Evolutionary conservation across 2,329 filamentous ascomycete genomes (phyloP), one percentile per base, ranked within the genome.

Genomic region (Ascochyta koolunga): DNA sequence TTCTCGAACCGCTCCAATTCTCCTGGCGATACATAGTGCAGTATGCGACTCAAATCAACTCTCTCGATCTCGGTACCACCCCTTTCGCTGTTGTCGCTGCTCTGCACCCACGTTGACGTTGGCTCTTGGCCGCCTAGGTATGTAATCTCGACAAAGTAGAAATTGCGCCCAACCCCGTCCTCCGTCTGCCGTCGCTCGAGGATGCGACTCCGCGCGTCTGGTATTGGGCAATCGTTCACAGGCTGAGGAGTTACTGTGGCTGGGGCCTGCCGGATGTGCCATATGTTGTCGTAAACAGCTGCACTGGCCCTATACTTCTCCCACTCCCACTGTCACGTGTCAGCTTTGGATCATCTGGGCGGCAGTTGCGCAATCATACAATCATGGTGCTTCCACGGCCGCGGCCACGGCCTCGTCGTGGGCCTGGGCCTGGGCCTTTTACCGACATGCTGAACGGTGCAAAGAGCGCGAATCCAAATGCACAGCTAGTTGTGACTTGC

Each of bases 1-100:
- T 72, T 71, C 43, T 74, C 71, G 33, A 62, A 74, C 8, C 68
- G 58, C 35, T 73, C 69, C 6, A 73, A 56, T 56, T 74, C 70
- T 10, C 59, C 48, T 5, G 59, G 60, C 1, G 65, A 69, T 3
- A 73, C 69, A 38, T 66, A 72, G 6, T 66, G 46, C 31, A 72
- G 41, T 25, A 74, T 73, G 18, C 63, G 55, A 37, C 62, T 65
- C 32, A 69, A 33, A 38, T 72, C 66, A 13, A 73, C 67, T 8
- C 68, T 53, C 18, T 60, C 47, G 2, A 57, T 48, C 16, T 66
- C 65, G 16, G 59, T 33, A 3, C 40, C 44, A 3, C 38, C 46
- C 11, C 38, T 46, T 15, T 33, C 54, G 19, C 32, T 42, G n/a
- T 31, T 43, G 35, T 51, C 41, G 27, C 48, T 51, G 48, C 48